These are phyloP conservation scores for Podospora comata DNA, from an alignment of 495 filamentous ascomycete species.

Conservation along the genomic window DNA sequence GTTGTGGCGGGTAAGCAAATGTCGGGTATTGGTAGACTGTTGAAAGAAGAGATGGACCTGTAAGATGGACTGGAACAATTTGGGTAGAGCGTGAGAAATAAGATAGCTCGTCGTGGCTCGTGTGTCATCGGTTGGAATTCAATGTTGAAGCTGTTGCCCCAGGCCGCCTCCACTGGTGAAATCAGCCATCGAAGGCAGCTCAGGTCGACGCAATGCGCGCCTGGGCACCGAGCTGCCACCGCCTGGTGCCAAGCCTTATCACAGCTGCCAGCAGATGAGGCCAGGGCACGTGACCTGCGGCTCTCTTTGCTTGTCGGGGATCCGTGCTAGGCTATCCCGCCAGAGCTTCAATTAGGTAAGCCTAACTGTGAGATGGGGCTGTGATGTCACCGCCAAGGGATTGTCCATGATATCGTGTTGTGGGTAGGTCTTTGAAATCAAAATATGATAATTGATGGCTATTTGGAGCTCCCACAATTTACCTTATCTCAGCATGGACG, in stretches of 20 bases:
- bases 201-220: conserved; percentile 33
- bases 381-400: conserved; percentile 17
- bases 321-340: not conserved
- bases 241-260: conserved; percentile 14
- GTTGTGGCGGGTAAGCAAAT: not conserved
- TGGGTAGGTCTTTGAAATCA: too few species aligned
- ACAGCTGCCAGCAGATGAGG: not conserved
- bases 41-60: too few species aligned
- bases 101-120: not conserved
- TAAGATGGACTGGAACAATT: too few species aligned
- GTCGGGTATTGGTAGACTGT: too few species aligned
- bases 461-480: too few species aligned
- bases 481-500: too few species aligned
- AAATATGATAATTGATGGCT: too few species aligned
- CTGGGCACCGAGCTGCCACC: conserved; percentile 9
- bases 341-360: not conserved
- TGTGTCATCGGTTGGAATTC: conserved; percentile 8
- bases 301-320: not conserved
- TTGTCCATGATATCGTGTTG: not conserved
- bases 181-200: conserved; percentile 29
- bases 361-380: not conserved
- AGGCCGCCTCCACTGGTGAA: conserved; percentile 10
- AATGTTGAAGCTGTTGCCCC: conserved; percentile 6
- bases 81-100: too few species aligned
- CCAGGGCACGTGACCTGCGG: conserved; percentile 15